phyloP scores from a whole-genome alignment of 2,329 filamentous ascomycete genomes.

The Davidsoniella eucalypti region DNA sequence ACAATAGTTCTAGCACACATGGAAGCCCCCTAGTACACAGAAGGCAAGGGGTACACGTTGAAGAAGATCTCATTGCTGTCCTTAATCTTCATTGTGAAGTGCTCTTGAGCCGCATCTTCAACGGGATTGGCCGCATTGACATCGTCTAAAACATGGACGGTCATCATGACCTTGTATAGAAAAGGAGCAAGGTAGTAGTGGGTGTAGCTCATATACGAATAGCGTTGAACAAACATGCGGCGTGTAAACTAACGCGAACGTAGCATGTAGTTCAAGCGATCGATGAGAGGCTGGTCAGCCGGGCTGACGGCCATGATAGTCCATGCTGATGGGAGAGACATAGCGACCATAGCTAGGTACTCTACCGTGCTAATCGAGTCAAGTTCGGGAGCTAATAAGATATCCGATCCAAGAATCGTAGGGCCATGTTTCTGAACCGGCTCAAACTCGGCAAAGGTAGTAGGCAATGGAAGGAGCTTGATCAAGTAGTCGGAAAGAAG shows the following conservation, averaged over 20 bases:
- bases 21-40: no score
- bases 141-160: no score
- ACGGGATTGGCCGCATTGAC: not conserved
- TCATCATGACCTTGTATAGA: not conserved
- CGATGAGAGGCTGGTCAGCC: not conserved
- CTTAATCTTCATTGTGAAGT: no score
- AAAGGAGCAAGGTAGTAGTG: slow-evolving; percentile 5
- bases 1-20: no score
- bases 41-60: no score
- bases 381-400: not conserved
- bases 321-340: slow-evolving; percentile 6
- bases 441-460: slow-evolving; percentile 1
- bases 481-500: not conserved
- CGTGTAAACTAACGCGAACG: slow-evolving; percentile 5
- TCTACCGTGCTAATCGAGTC: not conserved
- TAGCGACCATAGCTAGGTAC: slow-evolving; percentile 4
- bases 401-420: not conserved
- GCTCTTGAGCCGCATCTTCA: not conserved
- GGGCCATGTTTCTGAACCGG: not conserved
- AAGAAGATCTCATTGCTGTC: not conserved
- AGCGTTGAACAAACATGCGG: slow-evolving; percentile 2
- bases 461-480: slow-evolving; percentile 2
- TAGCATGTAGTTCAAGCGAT: slow-evolving; percentile 6
- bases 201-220: not conserved
- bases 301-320: not conserved